Percentiles rank a stretch among this genome's conserved stretches.
phyloP scores from a whole-genome alignment of 371 early-diverging fungal species.

The Mucor saturninus region DNA sequence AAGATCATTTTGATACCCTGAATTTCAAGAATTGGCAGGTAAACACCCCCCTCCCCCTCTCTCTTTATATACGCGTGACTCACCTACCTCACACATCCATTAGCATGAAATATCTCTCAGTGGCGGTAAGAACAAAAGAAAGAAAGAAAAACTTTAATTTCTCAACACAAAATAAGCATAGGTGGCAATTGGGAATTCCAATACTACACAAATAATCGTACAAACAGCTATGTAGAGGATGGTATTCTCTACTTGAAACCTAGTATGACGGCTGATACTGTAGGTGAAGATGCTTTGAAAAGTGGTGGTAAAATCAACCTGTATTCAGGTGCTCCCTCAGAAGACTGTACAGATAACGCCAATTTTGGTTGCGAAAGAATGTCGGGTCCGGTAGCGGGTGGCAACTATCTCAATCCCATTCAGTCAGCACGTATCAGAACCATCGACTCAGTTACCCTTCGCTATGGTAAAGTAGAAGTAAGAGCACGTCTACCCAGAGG shows the following conservation, averaged over 20 bases:
- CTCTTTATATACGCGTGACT: no score
- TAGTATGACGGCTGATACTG: constrained; percentile 53
- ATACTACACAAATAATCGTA: constrained; percentile 63
- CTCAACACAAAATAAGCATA: constrained; percentile 1
- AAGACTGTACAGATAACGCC: constrained; percentile 41
- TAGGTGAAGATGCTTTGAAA: constrained; percentile 42
- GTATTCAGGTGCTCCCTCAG: constrained; percentile 42
- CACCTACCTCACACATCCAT: no score
- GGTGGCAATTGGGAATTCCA: constrained; percentile 65
- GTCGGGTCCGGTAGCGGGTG: constrained; percentile 48
- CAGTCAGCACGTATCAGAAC: constrained; percentile 64
- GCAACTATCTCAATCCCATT: constrained; percentile 69
- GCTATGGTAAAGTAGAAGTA: constrained; percentile 70
- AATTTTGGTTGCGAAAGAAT: constrained; percentile 57
- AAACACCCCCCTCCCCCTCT: constrained; percentile 2
- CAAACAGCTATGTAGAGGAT: constrained; percentile 68
- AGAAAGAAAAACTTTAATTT: no score
- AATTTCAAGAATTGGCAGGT: constrained; percentile 64
- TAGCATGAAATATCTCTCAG: constrained; percentile 61
- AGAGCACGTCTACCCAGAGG: constrained; percentile 69
- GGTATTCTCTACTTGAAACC: constrained; percentile 72
- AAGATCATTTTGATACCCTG: constrained; percentile 67
- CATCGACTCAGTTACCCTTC: constrained; percentile 52
- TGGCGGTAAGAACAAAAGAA: constrained; percentile 41
- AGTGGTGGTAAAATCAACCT: constrained; percentile 43